Conservation (phyloP, 371 early-diverging fungal species). For the Rhizopus delemar region DNA sequence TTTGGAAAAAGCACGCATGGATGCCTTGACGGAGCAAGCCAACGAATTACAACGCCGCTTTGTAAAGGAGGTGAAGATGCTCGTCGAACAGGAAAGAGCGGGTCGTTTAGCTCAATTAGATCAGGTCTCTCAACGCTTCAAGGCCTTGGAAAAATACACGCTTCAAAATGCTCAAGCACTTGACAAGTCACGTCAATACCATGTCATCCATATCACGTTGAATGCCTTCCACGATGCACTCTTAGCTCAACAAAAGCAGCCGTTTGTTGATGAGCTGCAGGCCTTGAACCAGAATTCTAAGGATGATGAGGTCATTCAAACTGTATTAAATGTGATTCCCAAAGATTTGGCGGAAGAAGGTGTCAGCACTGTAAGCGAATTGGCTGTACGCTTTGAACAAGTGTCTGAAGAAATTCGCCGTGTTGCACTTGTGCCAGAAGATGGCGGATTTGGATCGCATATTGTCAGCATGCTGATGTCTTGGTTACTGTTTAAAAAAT, state of each 20-base stretch:
- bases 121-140: slow-evolving; percentile 72
- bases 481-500: slow-evolving; percentile 74
- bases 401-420: slow-evolving; percentile 69
- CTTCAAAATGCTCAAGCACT: slow-evolving; percentile 60
- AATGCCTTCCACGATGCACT: slow-evolving; percentile 50
- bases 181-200: slow-evolving; percentile 48
- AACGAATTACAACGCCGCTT: slow-evolving; percentile 57
- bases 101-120: slow-evolving; percentile 86
- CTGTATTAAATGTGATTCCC: slow-evolving; percentile 62
- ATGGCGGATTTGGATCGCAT: slow-evolving; percentile 82
- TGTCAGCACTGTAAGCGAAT: slow-evolving; percentile 67
- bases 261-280: slow-evolving; percentile 69
- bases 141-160: slow-evolving; percentile 64
- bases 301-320: slow-evolving; percentile 57
- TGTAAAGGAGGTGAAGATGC: slow-evolving; percentile 66
- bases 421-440: slow-evolving; percentile 80
- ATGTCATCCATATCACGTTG: slow-evolving; percentile 51
- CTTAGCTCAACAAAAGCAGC: slow-evolving; percentile 31
- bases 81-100: slow-evolving; percentile 85
- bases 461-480: slow-evolving; percentile 70
- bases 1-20: slow-evolving; percentile 41
- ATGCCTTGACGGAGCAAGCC: slow-evolving; percentile 47
- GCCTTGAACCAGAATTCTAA: slow-evolving; percentile 59
- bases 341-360: slow-evolving; percentile 57
- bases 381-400: slow-evolving; percentile 66